Conservation (phyloP, 2,329 filamentous ascomycete genomes). For the Decorospora gaudefroyi region DNA sequence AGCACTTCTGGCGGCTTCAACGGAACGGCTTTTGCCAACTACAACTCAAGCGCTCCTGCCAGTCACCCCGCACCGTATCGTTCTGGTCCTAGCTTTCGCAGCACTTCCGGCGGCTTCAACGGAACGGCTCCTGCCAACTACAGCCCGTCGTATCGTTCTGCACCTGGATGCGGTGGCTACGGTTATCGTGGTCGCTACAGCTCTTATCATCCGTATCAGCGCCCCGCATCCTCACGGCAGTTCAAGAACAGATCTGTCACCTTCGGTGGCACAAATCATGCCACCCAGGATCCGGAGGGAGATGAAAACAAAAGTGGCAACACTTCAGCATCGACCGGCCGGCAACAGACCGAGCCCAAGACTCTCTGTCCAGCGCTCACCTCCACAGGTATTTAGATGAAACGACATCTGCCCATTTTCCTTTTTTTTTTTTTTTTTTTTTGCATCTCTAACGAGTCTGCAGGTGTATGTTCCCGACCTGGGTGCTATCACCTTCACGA, state of each 20-base stretch:
- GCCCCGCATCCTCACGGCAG: conserved; percentile 10
- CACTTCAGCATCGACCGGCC: conserved; percentile 7
- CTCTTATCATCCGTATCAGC: conserved; percentile 31
- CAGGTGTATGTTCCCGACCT: conserved; percentile 83
- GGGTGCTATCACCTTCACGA: conserved; percentile 83
- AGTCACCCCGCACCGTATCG: background rate
- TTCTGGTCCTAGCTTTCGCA: background rate
- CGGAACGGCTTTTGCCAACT: too few relatives aligned
- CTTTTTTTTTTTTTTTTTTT: conserved; percentile 1
- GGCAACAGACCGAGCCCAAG: conserved; percentile 13
- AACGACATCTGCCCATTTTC: conserved; percentile 10
- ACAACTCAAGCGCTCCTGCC: too few relatives aligned
- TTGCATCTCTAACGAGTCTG: conserved; percentile 21
- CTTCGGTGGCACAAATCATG: conserved; percentile 15
- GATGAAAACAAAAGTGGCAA: conserved; percentile 1
- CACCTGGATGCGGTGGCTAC: conserved; percentile 17
- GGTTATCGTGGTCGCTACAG: conserved; percentile 8
- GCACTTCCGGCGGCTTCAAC: conserved; percentile 2
- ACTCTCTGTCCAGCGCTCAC: conserved; percentile 36
- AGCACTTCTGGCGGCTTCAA: conserved; percentile 1
- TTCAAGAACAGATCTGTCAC: conserved; percentile 21
- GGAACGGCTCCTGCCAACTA: background rate
- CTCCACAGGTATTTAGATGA: conserved; percentile 38
- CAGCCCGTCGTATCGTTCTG: background rate
- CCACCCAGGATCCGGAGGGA: conserved; percentile 7